Percentiles rank a stretch among this genome's conserved stretches.
Conservation (phyloP, 2,329 filamentous ascomycete species). For the Chaetomium olivaceum region DNA sequence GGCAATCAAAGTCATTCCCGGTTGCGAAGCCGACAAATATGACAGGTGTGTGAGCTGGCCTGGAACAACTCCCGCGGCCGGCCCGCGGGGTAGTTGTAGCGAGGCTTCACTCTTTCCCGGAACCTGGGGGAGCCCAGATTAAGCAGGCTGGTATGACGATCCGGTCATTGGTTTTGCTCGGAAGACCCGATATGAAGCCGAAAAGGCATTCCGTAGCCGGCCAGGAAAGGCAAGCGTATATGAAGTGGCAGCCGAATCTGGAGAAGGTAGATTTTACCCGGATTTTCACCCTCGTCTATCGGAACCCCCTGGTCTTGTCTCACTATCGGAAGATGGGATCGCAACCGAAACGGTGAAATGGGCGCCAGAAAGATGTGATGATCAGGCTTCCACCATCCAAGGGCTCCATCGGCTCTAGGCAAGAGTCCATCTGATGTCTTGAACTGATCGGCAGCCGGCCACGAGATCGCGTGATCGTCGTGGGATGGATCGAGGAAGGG, state of each 20-base stretch:
- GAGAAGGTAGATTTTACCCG: conserved; percentile 32
- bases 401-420: background rate
- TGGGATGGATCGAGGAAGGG: conserved; percentile 25
- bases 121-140: conserved; percentile 33
- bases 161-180: conserved; percentile 17
- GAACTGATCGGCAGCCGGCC: conserved; percentile 28
- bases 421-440: conserved; percentile 15
- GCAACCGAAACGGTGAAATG: background rate
- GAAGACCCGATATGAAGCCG: conserved; percentile 32
- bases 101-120: conserved; percentile 26
- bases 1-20: conserved; percentile 29
- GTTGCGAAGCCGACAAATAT: conserved; percentile 24
- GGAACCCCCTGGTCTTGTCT: conserved; percentile 13
- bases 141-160: conserved; percentile 16
- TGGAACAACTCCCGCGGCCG: conserved; percentile 28
- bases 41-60: conserved; percentile 19
- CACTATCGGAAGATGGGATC: conserved; percentile 13
- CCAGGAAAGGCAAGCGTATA: conserved; percentile 29
- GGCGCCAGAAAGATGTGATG: background rate
- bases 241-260: conserved; percentile 23
- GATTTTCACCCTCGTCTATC: conserved; percentile 33
- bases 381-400: background rate
- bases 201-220: conserved; percentile 23
- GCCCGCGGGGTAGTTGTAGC: background rate
- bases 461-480: conserved; percentile 28